phyloP scores from a whole-genome alignment of 1,284 basidiomycete genomes.

The Fereydounia khargensis region DNA sequence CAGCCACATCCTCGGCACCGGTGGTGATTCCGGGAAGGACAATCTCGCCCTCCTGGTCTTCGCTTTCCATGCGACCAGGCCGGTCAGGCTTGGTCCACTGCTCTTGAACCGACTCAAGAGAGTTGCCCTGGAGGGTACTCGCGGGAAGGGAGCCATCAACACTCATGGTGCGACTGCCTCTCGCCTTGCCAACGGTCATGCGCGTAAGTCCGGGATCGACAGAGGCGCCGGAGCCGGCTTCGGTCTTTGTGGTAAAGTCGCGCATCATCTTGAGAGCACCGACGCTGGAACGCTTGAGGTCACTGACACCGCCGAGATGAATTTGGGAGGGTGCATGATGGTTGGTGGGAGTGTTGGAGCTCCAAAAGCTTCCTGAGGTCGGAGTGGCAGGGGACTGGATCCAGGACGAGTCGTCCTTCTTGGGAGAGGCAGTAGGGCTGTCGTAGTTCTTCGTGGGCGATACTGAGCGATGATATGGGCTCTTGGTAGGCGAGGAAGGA shows the following conservation, averaged over 20 bases:
- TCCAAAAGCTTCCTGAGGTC: conserved; percentile 44
- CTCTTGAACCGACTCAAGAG: conserved; percentile 27
- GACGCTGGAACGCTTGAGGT: conserved; percentile 46
- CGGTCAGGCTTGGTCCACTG: conserved; percentile 35
- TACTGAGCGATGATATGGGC: conserved; percentile 10
- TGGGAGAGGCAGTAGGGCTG: conserved; percentile 27
- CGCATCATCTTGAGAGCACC: conserved; percentile 51
- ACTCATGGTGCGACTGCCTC: conserved; percentile 23
- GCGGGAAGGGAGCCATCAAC: conserved; percentile 12
- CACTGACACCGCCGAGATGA: conserved; percentile 46
- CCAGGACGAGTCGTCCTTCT: conserved; percentile 41
- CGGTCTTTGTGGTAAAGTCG: conserved; percentile 41
- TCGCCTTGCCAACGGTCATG: conserved; percentile 40
- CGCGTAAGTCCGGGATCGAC: conserved; percentile 27
- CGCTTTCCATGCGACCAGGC: conserved; percentile 47
- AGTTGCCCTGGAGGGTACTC: conserved; percentile 10
- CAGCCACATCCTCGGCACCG: conserved; percentile 53
- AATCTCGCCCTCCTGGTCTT: conserved; percentile 50
- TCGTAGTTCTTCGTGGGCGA: conserved; percentile 33
- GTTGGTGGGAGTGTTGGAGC: conserved; percentile 8
- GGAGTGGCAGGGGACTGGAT: conserved; percentile 29
- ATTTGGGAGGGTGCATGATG: conserved; percentile 31
- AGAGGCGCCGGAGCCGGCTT: conserved; percentile 6
- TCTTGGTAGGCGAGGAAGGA: conserved; percentile 30
- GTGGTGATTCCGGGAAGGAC: conserved; percentile 52